These are phyloP conservation scores for Solanum chacoense DNA, from an alignment of 305 asterid species.

Conservation along the genomic window DNA sequence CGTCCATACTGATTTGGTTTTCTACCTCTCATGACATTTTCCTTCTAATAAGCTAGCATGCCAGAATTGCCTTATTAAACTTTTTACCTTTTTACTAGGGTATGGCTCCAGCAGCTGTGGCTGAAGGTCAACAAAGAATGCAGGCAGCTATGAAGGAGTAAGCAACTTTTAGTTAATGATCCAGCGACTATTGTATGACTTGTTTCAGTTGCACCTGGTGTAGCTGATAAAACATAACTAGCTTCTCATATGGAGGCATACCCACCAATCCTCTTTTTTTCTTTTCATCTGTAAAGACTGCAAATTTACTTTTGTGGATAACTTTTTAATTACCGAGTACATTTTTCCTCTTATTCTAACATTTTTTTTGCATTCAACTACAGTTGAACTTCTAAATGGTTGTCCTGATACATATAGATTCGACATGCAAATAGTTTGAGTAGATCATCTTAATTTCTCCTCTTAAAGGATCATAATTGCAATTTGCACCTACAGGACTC, in stretches of 20 bases:
- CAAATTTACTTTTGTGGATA: background rate
- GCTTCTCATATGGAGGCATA: background rate
- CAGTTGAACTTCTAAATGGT: background rate
- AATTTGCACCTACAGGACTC: background rate
- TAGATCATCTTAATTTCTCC: background rate
- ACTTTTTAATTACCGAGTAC: background rate
- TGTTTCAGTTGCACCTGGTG: background rate
- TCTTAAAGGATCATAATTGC: background rate
- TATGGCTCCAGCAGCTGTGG: constrained; percentile 61
- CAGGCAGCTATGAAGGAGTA: constrained; percentile 57
- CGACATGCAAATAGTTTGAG: background rate
- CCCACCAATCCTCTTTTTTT: background rate
- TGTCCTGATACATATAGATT: background rate
- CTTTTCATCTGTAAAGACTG: background rate
- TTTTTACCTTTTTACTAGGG: constrained; percentile 40
- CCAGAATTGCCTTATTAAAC: background rate
- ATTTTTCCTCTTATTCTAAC: background rate
- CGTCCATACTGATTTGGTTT: background rate
- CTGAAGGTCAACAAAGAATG: constrained; percentile 72
- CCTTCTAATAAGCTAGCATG: background rate
- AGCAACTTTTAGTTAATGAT: constrained; percentile 14
- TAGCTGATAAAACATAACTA: background rate
- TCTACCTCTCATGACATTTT: background rate
- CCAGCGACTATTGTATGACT: background rate
- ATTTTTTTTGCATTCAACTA: background rate